Evolutionary conservation across 2,329 filamentous ascomycete genomes (phyloP).

Genomic region (Monilinia laxa): DNA sequence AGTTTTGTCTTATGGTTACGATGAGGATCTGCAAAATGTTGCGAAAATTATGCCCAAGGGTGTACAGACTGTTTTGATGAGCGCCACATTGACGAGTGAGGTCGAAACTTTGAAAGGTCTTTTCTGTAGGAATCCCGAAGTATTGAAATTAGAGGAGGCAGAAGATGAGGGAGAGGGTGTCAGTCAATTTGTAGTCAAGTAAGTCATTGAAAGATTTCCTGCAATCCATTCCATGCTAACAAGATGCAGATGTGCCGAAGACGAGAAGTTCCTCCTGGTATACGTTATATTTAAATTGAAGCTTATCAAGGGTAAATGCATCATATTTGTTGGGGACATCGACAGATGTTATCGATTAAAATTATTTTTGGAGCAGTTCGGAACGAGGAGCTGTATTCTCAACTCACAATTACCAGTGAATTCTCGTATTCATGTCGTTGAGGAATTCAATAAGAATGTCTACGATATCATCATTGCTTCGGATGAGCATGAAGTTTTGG

Average conservation of each 20-base stretch:
- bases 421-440: conserved; percentile 87
- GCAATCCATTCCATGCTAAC: conserved; percentile 26
- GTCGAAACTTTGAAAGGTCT: conserved; percentile 81
- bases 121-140: conserved; percentile 77
- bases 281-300: conserved; percentile 96
- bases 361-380: conserved; percentile 95
- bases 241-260: conserved; percentile 72
- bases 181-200: conserved; percentile 84
- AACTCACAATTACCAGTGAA: conserved; percentile 96
- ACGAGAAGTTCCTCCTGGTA: conserved; percentile 90
- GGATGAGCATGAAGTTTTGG: conserved; percentile 84
- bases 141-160: conserved; percentile 80
- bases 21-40: conserved; percentile 81
- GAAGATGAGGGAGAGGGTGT: conserved; percentile 75
- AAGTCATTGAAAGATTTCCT: conserved; percentile 35
- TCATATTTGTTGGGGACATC: conserved; percentile 81
- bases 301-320: conserved; percentile 88
- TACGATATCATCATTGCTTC: conserved; percentile 98
- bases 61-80: conserved; percentile 90
- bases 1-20: conserved; percentile 90
- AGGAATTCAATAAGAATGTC: conserved; percentile 94
- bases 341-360: conserved; percentile 90
- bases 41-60: conserved; percentile 76
- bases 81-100: conserved; percentile 85
- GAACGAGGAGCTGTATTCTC: conserved; percentile 86